Evolutionary conservation across 331 rosid genomes (phyloP).

Genomic region (Spiraea crenata): DNA sequence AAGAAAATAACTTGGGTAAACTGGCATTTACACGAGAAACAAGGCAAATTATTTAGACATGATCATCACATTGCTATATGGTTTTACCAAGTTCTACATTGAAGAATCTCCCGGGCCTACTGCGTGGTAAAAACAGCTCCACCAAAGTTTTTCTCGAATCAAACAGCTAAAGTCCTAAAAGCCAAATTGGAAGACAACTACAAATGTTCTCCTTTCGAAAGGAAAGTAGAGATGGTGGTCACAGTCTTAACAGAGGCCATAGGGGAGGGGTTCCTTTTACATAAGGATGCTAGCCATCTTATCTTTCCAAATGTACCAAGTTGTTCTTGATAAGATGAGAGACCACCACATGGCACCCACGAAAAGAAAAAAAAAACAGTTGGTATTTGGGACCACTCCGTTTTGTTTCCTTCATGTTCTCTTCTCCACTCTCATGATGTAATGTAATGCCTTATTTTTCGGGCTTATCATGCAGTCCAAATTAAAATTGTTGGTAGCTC

Average conservation of each 20-base stretch:
- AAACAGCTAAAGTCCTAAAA: background rate
- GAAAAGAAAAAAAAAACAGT: slow-evolving; percentile 7
- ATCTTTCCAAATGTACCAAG: slow-evolving; percentile 34
- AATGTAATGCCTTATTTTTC: slow-evolving; percentile 18
- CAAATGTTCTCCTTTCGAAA: background rate
- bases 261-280: slow-evolving; percentile 17
- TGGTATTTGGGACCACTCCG: slow-evolving; percentile 45
- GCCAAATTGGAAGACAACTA: background rate
- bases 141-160: background rate
- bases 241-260: background rate
- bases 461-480: background rate
- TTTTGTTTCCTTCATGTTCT: slow-evolving; percentile 12
- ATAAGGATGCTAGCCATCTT: slow-evolving; percentile 9
- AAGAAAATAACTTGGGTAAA: too few species aligned
- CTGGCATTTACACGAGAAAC: too few species aligned
- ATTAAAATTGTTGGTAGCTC: background rate
- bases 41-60: too few species aligned
- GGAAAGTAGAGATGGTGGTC: slow-evolving; percentile 6
- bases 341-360: slow-evolving; percentile 46
- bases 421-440: slow-evolving; percentile 22
- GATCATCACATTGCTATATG: too few species aligned
- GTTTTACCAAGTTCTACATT: too few species aligned
- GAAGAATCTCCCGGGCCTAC: too few species aligned
- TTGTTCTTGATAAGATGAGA: slow-evolving; percentile 44
- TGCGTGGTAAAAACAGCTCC: too few species aligned